Conservation (phyloP, 495 filamentous ascomycete genomes). For the Trichoderma erinaceum region DNA sequence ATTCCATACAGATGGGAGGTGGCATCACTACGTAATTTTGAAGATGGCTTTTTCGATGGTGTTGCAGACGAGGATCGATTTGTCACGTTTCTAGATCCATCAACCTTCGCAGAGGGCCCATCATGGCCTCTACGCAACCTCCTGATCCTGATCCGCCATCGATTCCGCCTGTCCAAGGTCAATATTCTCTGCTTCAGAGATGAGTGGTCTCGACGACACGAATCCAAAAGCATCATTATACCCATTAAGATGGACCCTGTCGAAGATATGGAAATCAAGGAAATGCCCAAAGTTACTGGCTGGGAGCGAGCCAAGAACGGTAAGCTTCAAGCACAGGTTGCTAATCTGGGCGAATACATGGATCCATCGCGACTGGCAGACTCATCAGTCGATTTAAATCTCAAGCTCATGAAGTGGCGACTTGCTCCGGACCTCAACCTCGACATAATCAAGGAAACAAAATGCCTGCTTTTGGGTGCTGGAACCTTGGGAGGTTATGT, state of each 20-base stretch:
- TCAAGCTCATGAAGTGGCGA: slow-evolving; percentile 98
- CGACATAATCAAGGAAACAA: slow-evolving; percentile 82
- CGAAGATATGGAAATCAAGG: slow-evolving; percentile 31
- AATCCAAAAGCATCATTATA: slow-evolving; percentile 73
- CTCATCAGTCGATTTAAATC: slow-evolving; percentile 93
- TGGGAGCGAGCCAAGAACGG: slow-evolving; percentile 82
- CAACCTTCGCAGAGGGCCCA: slow-evolving; percentile 76
- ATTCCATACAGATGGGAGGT: slow-evolving; percentile 68
- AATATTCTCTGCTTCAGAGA: slow-evolving; percentile 91
- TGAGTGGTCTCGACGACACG: slow-evolving; percentile 63
- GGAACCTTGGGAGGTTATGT: slow-evolving; percentile 94
- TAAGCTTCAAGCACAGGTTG: slow-evolving; percentile 67
- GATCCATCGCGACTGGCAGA: slow-evolving; percentile 81
- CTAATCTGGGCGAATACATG: slow-evolving; percentile 84
- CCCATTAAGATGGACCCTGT: slow-evolving; percentile 52
- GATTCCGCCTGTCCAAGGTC: slow-evolving; percentile 69
- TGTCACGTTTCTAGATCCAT: slow-evolving; percentile 85
- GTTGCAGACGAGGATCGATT: slow-evolving; percentile 63
- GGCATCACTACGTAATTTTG: slow-evolving; percentile 67
- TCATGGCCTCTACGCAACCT: slow-evolving; percentile 93
- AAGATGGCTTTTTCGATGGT: slow-evolving; percentile 78
- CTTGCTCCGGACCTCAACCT: slow-evolving; percentile 84
- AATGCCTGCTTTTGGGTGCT: slow-evolving; percentile 88
- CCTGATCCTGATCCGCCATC: slow-evolving; percentile 72
- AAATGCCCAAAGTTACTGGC: slow-evolving; percentile 82